Evolutionary conservation across 345 rosid species (phyloP).

Genomic region (Anacardium occidentale): DNA sequence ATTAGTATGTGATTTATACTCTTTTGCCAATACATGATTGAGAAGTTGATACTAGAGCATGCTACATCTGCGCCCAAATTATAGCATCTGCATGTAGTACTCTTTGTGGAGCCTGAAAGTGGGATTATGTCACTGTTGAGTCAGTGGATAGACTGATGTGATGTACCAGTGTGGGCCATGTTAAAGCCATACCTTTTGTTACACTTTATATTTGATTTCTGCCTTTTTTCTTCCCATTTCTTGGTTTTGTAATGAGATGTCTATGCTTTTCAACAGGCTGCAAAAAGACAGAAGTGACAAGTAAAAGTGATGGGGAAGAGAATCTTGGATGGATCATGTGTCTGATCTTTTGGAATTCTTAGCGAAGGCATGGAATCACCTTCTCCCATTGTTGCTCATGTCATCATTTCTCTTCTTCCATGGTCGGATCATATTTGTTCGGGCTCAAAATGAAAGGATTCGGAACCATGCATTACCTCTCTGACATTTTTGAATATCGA

Average conservation of each 20-base stretch:
- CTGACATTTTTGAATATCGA: not conserved
- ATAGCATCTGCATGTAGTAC: not conserved
- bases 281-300: conserved; percentile 14
- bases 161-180: not conserved
- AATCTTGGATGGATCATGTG: not conserved
- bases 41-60: too few relatives aligned
- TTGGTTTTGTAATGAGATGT: not conserved
- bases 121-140: not conserved
- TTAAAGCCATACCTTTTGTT: not conserved
- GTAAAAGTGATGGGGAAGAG: not conserved
- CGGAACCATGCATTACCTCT: not conserved
- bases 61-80: too few relatives aligned
- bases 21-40: too few relatives aligned
- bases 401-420: not conserved
- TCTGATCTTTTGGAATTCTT: not conserved
- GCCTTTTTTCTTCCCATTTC: not conserved
- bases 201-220: not conserved
- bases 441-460: not conserved
- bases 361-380: not conserved
- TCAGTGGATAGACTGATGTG: not conserved
- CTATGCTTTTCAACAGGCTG: conserved; percentile 16
- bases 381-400: not conserved
- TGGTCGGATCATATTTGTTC: not conserved
- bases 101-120: not conserved
- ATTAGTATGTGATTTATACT: too few relatives aligned